Percentiles rank a stretch among this genome's conserved stretches.
Conservation (phyloP, 2,329 filamentous ascomycete genomes). For the Tothia fuscella region DNA sequence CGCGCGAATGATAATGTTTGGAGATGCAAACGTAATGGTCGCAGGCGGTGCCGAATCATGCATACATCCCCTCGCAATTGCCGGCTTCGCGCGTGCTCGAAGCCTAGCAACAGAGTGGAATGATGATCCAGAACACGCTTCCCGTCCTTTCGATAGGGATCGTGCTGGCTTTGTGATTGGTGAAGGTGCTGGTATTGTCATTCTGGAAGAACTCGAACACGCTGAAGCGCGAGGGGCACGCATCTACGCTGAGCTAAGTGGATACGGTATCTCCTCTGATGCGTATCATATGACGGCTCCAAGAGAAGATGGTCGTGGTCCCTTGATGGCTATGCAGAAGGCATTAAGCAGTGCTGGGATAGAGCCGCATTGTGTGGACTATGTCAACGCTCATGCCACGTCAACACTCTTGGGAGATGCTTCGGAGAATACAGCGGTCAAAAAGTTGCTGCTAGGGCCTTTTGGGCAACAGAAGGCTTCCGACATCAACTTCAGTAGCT, state of each 20-base stretch:
- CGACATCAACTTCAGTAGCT: constrained; percentile 76
- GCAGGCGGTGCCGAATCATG: constrained; percentile 94
- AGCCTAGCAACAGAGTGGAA: constrained; percentile 79
- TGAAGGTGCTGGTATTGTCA: constrained; percentile 77
- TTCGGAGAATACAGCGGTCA: constrained; percentile 78
- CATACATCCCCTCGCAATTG: constrained; percentile 85
- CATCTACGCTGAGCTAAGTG: constrained; percentile 80
- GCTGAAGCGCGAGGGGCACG: constrained; percentile 64
- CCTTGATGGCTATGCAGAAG: constrained; percentile 71
- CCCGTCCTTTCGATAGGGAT: constrained; percentile 73
- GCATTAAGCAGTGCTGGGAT: constrained; percentile 64
- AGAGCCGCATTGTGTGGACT: constrained; percentile 62
- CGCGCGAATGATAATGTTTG: constrained; percentile 78
- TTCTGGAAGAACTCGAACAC: constrained; percentile 85
- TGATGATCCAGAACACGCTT: constrained; percentile 54
- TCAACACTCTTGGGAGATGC: constrained; percentile 75
- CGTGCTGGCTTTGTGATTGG: constrained; percentile 83
- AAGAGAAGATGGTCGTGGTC: constrained; percentile 67
- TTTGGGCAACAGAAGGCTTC: constrained; percentile 50
- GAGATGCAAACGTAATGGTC: constrained; percentile 89
- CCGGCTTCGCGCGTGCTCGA: constrained; percentile 78
- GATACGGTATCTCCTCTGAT: constrained; percentile 85
- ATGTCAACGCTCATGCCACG: constrained; percentile 93
- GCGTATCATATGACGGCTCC: constrained; percentile 92
- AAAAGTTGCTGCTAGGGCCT: constrained; percentile 59